Evolutionary conservation across 2,329 filamentous ascomycete species (phyloP).

Genomic region (Cytospora mali): DNA sequence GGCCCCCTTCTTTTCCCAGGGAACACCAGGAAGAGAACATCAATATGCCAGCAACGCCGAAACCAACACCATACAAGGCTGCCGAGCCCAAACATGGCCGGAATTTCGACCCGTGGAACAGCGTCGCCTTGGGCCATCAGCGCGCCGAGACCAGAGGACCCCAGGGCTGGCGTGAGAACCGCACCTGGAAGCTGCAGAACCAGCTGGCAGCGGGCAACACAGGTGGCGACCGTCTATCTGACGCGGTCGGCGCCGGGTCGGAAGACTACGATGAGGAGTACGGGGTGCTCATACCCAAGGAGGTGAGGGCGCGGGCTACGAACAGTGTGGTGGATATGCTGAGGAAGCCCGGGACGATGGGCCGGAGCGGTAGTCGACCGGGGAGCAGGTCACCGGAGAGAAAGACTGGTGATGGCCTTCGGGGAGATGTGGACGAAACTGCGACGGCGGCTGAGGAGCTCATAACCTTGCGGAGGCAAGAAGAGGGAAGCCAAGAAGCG

Average conservation of each 20-base stretch:
- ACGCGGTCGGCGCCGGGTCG: slow-evolving; percentile 67
- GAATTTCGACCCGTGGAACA: slow-evolving; percentile 71
- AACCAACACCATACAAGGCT: slow-evolving; percentile 35
- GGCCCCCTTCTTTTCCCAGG: background rate
- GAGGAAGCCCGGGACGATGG: slow-evolving; percentile 48
- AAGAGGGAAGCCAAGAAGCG: slow-evolving; percentile 39
- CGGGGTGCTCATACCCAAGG: slow-evolving; percentile 48
- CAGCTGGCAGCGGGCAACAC: slow-evolving; percentile 66
- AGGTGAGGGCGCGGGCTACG: slow-evolving; percentile 42
- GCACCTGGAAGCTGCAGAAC: slow-evolving; percentile 67
- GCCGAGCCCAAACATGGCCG: slow-evolving; percentile 47
- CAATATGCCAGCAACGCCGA: slow-evolving; percentile 25
- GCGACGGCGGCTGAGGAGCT: slow-evolving; percentile 33
- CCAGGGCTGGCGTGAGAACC: slow-evolving; percentile 70
- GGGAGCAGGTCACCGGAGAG: slow-evolving; percentile 3
- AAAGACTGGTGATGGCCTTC: background rate
- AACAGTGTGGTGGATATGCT: slow-evolving; percentile 59
- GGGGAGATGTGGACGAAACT: background rate
- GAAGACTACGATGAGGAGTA: slow-evolving; percentile 53
- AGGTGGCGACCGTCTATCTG: slow-evolving; percentile 62
- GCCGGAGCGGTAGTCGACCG: background rate
- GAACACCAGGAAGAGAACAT: background rate
- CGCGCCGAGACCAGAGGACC: slow-evolving; percentile 69
- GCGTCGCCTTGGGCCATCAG: slow-evolving; percentile 77
- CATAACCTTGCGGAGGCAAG: slow-evolving; percentile 31